Conservation (phyloP, 2,329 filamentous ascomycete species). For the Fusarium equiseti region DNA sequence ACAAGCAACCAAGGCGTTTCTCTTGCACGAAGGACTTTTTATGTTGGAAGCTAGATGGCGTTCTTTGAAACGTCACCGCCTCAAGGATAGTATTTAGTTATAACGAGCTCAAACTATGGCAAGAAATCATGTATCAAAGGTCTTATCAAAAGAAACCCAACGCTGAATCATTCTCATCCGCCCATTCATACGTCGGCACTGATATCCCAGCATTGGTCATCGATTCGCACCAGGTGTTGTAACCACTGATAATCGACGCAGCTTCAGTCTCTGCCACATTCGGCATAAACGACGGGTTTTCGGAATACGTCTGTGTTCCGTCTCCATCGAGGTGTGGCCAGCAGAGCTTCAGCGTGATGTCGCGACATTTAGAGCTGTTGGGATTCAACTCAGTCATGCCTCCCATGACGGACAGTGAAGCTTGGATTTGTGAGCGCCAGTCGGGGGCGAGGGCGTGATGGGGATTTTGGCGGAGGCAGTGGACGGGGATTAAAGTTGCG, state of each 20-base stretch:
- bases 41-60: not conserved
- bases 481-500: constrained; percentile 30
- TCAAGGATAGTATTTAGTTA: not conserved
- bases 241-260: constrained; percentile 35
- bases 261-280: constrained; percentile 30
- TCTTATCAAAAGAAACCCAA: constrained; percentile 23
- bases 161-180: constrained; percentile 25
- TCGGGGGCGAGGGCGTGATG: constrained; percentile 22
- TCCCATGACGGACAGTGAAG: constrained; percentile 32
- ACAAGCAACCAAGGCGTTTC: not conserved
- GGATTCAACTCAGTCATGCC: constrained; percentile 36
- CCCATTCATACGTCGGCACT: constrained; percentile 32
- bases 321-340: constrained; percentile 36
- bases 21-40: not conserved
- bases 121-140: not conserved
- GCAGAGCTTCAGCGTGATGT: constrained; percentile 37
- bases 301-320: constrained; percentile 8
- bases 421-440: constrained; percentile 35
- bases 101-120: not conserved
- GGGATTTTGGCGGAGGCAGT: constrained; percentile 26
- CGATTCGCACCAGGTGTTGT: constrained; percentile 36
- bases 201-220: constrained; percentile 30
- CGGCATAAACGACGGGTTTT: constrained; percentile 20
- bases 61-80: not conserved
- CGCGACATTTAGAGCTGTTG: constrained; percentile 39